Percentiles rank a stretch among this genome's conserved stretches.
Evolutionary conservation across 768 basidiomycete species (phyloP).

Genomic region (Lactarius pseudohatsudake): DNA sequence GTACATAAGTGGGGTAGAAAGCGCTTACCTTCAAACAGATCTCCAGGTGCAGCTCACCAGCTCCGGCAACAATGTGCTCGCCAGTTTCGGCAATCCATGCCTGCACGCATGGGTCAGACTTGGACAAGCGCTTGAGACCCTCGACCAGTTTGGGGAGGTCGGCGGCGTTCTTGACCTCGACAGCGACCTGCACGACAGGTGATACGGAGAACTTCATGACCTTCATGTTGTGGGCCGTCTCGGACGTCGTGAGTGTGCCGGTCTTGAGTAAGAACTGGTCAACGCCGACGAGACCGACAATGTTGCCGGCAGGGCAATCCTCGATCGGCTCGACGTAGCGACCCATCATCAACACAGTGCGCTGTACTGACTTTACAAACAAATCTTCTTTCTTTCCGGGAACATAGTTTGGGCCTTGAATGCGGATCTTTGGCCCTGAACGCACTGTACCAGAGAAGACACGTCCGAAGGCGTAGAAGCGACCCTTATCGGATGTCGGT

Average conservation of each 20-base stretch:
- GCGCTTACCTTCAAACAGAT: constrained; percentile 90
- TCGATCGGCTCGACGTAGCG: constrained; percentile 98
- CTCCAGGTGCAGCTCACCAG: constrained; percentile 98
- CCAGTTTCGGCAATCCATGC: constrained; percentile 89
- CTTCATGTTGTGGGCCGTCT: constrained; percentile 99
- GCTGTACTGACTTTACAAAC: constrained; percentile 97
- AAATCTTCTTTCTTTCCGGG: constrained; percentile 99
- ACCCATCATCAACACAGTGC: constrained; percentile 99
- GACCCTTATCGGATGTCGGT: constrained; percentile 98
- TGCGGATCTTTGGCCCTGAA: constrained; percentile 97
- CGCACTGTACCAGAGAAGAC: constrained; percentile 98
- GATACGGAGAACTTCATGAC: constrained; percentile 99
- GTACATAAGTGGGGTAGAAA: not conserved
- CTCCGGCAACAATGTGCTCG: constrained; percentile 99
- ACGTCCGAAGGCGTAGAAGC: constrained; percentile 99
- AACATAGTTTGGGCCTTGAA: constrained; percentile 98
- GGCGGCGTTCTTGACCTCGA: constrained; percentile 99
- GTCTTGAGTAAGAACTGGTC: constrained; percentile 99
- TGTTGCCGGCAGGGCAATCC: constrained; percentile 99
- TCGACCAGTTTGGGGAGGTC: constrained; percentile 99
- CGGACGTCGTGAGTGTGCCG: constrained; percentile 95
- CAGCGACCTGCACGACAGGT: constrained; percentile 97
- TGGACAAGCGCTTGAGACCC: constrained; percentile 99
- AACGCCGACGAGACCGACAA: constrained; percentile 97
- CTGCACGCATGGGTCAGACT: constrained; percentile 99